Evolutionary conservation across 176 grass and related monocot genomes (phyloP).

Genomic region (Urochloa ruziziensis): DNA sequence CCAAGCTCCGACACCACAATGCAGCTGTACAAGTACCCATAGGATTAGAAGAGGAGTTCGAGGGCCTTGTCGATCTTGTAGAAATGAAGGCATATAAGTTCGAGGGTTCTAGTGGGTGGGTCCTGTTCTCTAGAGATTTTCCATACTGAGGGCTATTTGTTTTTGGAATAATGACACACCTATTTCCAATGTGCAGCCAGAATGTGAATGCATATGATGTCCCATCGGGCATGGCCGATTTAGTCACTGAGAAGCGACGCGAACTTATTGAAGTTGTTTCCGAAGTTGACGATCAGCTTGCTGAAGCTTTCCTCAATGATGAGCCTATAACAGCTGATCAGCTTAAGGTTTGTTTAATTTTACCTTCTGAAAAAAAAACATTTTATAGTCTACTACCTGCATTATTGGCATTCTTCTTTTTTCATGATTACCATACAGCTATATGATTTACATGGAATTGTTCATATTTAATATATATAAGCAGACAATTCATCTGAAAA

Average conservation of each 20-base stretch:
- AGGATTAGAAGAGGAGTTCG: slow-evolving; percentile 97
- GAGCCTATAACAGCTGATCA: slow-evolving; percentile 73
- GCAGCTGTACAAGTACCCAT: slow-evolving; percentile 94
- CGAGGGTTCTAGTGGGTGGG: slow-evolving; percentile 83
- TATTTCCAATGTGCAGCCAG: slow-evolving; percentile 55
- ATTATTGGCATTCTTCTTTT: not conserved
- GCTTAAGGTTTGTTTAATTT: slow-evolving; percentile 63
- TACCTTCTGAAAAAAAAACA: slow-evolving; percentile 16
- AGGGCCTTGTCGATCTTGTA: slow-evolving; percentile 94
- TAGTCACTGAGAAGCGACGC: slow-evolving; percentile 74
- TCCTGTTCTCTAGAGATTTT: slow-evolving; percentile 33
- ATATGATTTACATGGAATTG: not conserved
- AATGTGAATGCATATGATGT: slow-evolving; percentile 69
- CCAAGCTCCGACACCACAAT: slow-evolving; percentile 92
- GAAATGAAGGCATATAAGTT: slow-evolving; percentile 87
- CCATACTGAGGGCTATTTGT: slow-evolving; percentile 3
- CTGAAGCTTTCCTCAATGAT: slow-evolving; percentile 95
- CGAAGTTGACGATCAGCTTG: slow-evolving; percentile 96
- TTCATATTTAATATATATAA: slow-evolving; percentile 8
- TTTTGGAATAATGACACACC: slow-evolving; percentile 14
- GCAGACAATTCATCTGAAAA: slow-evolving; percentile 7
- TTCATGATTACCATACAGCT: not conserved
- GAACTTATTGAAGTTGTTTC: slow-evolving; percentile 98
- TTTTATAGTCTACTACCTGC: slow-evolving; percentile 14
- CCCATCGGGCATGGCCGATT: slow-evolving; percentile 65